Conservation (phyloP, 1,284 basidiomycete species). For the Leucoagaricus sp. region DNA sequence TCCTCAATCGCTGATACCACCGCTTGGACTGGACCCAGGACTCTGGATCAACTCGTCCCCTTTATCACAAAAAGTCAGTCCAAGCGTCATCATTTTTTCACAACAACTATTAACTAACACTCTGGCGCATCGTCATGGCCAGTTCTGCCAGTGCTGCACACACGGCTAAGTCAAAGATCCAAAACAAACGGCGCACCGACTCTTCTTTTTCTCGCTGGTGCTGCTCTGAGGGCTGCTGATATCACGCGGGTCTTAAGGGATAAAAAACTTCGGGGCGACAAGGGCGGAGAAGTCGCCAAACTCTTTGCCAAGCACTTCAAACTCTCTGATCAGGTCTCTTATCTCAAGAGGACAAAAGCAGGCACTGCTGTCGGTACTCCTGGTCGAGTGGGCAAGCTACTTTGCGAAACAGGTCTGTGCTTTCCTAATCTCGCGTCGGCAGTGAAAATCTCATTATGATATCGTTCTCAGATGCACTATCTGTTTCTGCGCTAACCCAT, state of each 20-base stretch:
- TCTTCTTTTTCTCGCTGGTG: slow-evolving; percentile 72
- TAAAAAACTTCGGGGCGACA: slow-evolving; percentile 68
- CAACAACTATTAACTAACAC: no score
- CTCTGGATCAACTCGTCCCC: slow-evolving; percentile 64
- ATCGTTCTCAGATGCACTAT: slow-evolving; percentile 58
- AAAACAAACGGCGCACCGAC: slow-evolving; percentile 78
- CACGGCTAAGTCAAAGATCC: slow-evolving; percentile 69
- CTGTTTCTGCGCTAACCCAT: slow-evolving; percentile 73
- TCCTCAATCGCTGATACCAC: slow-evolving; percentile 73
- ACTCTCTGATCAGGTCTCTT: slow-evolving; percentile 75
- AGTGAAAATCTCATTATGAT: not conserved
- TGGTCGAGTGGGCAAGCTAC: slow-evolving; percentile 76
- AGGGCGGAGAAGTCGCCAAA: slow-evolving; percentile 83
- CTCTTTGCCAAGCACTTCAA: slow-evolving; percentile 88
- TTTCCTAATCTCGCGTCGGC: not conserved
- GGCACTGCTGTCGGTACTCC: slow-evolving; percentile 83
- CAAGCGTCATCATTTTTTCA: not conserved
- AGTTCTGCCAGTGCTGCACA: slow-evolving; percentile 71
- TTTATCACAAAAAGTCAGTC: slow-evolving; percentile 71
- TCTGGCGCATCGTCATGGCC: slow-evolving; percentile 5
- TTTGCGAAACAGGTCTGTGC: slow-evolving; percentile 73
- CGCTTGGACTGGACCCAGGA: slow-evolving; percentile 66
- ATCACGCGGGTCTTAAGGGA: slow-evolving; percentile 71
- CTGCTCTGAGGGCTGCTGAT: slow-evolving; percentile 80
- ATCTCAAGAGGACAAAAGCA: slow-evolving; percentile 74